Percentiles rank a stretch among this genome's conserved stretches.
Conservation (phyloP, 768 basidiomycete genomes). For the Amanita phalloides region DNA sequence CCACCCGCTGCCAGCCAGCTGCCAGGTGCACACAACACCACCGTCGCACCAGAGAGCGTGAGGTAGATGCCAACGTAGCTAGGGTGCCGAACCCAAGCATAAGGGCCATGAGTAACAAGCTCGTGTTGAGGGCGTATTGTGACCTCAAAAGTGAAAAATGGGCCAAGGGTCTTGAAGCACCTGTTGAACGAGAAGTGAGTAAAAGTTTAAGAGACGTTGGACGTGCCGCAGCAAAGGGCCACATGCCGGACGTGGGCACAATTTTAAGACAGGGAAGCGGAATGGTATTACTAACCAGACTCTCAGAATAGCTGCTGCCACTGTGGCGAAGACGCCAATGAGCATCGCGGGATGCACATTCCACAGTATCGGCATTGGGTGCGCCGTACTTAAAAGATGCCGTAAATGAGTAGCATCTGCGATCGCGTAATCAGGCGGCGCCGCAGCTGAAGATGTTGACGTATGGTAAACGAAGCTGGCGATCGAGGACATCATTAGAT, state of each 20-base stretch:
- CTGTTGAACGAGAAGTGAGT: conserved; percentile 10
- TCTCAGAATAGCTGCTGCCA: conserved; percentile 18
- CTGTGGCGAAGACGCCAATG: conserved; percentile 16
- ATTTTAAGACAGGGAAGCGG: not conserved
- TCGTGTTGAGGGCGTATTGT: conserved; percentile 27
- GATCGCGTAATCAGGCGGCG: not conserved
- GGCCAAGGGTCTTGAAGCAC: conserved; percentile 29
- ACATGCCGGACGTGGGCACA: not conserved
- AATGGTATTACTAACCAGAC: conserved; percentile 16
- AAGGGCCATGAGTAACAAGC: conserved; percentile 31
- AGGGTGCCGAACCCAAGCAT: conserved; percentile 33
- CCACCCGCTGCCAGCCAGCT: conserved; percentile 20
- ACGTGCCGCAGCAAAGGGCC: not conserved
- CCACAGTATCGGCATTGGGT: conserved; percentile 7
- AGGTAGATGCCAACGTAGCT: conserved; percentile 31
- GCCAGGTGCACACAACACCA: conserved; percentile 20
- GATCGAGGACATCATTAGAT: conserved; percentile 5
- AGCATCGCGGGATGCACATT: conserved; percentile 14
- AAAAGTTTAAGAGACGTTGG: not conserved
- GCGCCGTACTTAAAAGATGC: not conserved
- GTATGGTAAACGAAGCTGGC: conserved; percentile 5
- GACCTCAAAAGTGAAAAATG: conserved; percentile 34
- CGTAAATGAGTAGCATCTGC: conserved; percentile 4
- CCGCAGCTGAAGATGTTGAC: not conserved
- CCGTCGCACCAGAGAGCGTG: conserved; percentile 22